Conservation (phyloP, 2,329 filamentous ascomycete species). For the Exophiala phaeomuriformis region DNA sequence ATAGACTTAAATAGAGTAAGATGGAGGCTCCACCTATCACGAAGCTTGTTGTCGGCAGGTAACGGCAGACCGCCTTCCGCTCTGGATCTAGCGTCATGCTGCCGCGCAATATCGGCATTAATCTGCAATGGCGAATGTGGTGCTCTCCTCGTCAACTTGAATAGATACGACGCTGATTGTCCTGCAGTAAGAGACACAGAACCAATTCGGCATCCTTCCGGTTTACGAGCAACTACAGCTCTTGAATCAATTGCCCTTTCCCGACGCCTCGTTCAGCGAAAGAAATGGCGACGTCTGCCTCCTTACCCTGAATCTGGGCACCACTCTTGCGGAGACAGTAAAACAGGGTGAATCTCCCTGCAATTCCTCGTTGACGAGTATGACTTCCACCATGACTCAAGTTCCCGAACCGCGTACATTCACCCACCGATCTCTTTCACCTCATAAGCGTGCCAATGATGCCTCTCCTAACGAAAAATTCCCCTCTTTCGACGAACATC, state of each 20-base stretch:
- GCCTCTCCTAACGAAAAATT: conserved; percentile 38
- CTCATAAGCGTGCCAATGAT: conserved; percentile 23
- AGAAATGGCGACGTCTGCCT: conserved; percentile 5
- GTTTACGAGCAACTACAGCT: background rate
- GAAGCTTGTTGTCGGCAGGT: too few species aligned
- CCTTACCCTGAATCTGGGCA: conserved; percentile 4
- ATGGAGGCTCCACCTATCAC: too few species aligned
- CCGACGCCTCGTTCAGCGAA: background rate
- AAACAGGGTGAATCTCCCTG: background rate
- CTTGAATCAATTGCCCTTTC: background rate
- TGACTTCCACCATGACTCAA: conserved; percentile 27
- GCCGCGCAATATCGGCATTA: conserved; percentile 3
- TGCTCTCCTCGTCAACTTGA: background rate
- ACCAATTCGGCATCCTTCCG: background rate
- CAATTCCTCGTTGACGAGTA: conserved; percentile 15
- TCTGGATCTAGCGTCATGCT: conserved; percentile 8
- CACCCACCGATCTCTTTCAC: conserved; percentile 24
- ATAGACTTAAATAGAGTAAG: too few species aligned
- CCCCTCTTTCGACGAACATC: conserved; percentile 33
- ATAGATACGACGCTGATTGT: background rate
- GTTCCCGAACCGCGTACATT: conserved; percentile 22
- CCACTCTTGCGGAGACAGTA: conserved; percentile 5
- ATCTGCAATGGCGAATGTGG: background rate
- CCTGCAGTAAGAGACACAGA: background rate
- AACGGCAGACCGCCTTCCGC: conserved; percentile 2